A percentile compares a stretch with the other conserved stretches of the same genome.
These are phyloP conservation scores for Cytidiella melzeri DNA, from an alignment of 768 basidiomycete species.

Conservation along the genomic window DNA sequence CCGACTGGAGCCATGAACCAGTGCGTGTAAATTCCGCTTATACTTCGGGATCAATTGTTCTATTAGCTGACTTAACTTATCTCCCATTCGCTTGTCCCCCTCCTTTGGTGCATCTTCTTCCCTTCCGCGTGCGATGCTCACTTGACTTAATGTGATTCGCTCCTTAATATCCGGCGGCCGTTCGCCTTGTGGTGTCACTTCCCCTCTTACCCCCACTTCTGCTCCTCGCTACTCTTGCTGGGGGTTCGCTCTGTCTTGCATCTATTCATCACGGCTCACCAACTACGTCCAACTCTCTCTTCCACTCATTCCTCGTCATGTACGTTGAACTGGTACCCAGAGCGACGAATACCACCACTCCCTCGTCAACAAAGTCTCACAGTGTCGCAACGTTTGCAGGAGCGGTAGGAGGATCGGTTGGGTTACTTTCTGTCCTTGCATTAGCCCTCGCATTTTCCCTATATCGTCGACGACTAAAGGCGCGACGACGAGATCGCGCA, in stretches of 20 bases:
- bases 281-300: background rate
- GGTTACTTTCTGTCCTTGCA: slow-evolving; percentile 42
- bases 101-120: slow-evolving; percentile 7
- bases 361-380: slow-evolving; percentile 16
- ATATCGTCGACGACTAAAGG: slow-evolving; percentile 37
- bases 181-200: slow-evolving; percentile 10
- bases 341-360: slow-evolving; percentile 3
- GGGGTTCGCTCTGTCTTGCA: background rate
- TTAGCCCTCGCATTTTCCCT: slow-evolving; percentile 46
- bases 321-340: slow-evolving; percentile 10
- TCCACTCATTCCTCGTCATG: slow-evolving; percentile 5
- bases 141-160: slow-evolving; percentile 19
- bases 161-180: slow-evolving; percentile 16
- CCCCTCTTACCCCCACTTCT: slow-evolving; percentile 14
- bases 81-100: slow-evolving; percentile 22
- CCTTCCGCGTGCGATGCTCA: slow-evolving; percentile 12
- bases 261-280: background rate
- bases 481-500: slow-evolving; percentile 35
- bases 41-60: slow-evolving; percentile 23
- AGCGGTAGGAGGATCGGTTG: slow-evolving; percentile 46
- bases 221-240: background rate
- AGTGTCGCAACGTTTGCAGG: slow-evolving; percentile 44
- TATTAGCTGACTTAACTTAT: slow-evolving; percentile 22
- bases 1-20: slow-evolving; percentile 21
- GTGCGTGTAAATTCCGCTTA: slow-evolving; percentile 32